These are phyloP conservation scores for Discostella stelligera DNA, from an alignment of 352 stramenopile species.

Conservation along the genomic window DNA sequence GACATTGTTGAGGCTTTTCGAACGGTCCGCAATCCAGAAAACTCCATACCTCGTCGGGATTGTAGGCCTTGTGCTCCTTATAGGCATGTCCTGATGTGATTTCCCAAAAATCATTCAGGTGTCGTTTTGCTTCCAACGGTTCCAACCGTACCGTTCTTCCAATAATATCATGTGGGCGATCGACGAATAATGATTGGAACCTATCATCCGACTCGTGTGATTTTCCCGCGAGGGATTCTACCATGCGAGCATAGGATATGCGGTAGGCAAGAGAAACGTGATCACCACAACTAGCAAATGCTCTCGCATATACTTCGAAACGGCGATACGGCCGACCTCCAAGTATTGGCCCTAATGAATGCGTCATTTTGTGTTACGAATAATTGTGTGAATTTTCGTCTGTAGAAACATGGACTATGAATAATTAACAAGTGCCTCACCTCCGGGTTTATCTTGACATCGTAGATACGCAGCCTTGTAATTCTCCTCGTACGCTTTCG, in stretches of 20 bases:
- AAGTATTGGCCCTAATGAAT: conserved; percentile 51
- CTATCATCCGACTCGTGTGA: conserved; percentile 60
- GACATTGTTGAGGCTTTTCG: conserved; percentile 33
- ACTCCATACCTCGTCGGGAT: conserved; percentile 74
- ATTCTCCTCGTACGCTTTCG: conserved; percentile 59
- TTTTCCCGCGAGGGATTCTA: conserved; percentile 58
- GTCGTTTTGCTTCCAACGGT: conserved; percentile 56
- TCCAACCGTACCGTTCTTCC: conserved; percentile 67
- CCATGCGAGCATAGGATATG: conserved; percentile 70
- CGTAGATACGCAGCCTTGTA: conserved; percentile 69
- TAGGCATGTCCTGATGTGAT: conserved; percentile 61
- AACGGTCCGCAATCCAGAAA: conserved; percentile 77
- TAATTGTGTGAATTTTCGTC: too few relatives aligned
- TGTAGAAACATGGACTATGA: background rate
- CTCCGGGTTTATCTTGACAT: conserved; percentile 78
- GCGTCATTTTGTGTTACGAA: background rate
- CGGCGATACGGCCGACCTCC: conserved; percentile 64
- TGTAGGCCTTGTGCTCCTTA: conserved; percentile 59
- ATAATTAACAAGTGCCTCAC: conserved; percentile 28
- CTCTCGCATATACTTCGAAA: conserved; percentile 77
- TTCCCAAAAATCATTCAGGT: conserved; percentile 64
- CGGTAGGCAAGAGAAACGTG: conserved; percentile 55
- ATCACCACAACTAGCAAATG: conserved; percentile 68
- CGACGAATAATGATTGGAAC: conserved; percentile 49
- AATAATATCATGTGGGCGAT: conserved; percentile 60